These are phyloP conservation scores for Paecilomyces sp. DNA, from an alignment of 2,329 filamentous ascomycete genomes.

Conservation along the genomic window DNA sequence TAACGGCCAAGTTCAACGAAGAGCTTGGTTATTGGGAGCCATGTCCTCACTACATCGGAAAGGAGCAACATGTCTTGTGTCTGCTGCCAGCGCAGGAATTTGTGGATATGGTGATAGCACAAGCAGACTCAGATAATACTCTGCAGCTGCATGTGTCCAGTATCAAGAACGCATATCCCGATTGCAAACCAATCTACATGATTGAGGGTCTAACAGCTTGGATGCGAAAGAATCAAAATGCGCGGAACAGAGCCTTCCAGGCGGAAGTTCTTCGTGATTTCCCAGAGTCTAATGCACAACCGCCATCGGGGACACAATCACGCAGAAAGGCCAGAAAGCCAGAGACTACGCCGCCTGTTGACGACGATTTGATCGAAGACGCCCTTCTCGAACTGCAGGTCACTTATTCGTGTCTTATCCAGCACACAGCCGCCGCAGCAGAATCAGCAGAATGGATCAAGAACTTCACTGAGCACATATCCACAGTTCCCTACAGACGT, in stretches of 20 bases:
- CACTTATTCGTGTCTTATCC: conserved; percentile 58
- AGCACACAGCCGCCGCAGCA: conserved; percentile 55
- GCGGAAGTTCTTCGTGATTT: conserved; percentile 53
- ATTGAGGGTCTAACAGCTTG: conserved; percentile 62
- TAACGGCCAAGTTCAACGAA: conserved; percentile 56
- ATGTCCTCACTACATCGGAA: conserved; percentile 37
- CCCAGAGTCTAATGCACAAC: conserved; percentile 26
- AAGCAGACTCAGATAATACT: conserved; percentile 29
- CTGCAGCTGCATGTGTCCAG: conserved; percentile 54
- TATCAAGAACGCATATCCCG: conserved; percentile 49
- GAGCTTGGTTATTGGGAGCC: conserved; percentile 60
- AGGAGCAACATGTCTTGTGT: conserved; percentile 57
- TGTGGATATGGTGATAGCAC: conserved; percentile 49
- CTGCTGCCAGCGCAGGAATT: conserved; percentile 59
- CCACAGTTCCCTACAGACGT: conserved; percentile 62
- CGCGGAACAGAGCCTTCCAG: conserved; percentile 61
- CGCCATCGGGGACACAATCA: conserved; percentile 14
- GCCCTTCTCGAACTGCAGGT: conserved; percentile 65
- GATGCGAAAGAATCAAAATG: conserved; percentile 61
- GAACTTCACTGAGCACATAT: conserved; percentile 71
- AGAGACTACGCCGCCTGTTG: conserved; percentile 44
- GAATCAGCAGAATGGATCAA: conserved; percentile 69
- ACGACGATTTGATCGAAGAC: conserved; percentile 64
- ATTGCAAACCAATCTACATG: conserved; percentile 57
- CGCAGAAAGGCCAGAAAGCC: conserved; percentile 35